Conservation (phyloP, 768 basidiomycete genomes). For the Leccinum fibrillosum region DNA sequence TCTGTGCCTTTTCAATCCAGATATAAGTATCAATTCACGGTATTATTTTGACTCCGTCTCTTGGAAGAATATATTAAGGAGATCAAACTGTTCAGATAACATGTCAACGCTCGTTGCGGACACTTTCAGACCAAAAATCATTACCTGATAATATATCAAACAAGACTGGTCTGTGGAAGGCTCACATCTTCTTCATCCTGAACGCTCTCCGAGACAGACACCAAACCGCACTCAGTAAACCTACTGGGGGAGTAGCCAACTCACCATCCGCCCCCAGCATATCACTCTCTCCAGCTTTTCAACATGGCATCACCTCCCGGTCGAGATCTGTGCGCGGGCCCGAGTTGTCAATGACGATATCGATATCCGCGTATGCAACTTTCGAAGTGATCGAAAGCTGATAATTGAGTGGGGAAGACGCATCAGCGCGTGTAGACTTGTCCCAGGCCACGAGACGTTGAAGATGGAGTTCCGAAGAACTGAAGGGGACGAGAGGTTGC, state of each 20-base stretch:
- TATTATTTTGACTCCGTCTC: too few species aligned
- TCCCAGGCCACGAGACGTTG: constrained; percentile 80
- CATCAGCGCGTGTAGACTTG: constrained; percentile 59
- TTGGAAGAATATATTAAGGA: too few species aligned
- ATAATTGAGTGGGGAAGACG: constrained; percentile 69
- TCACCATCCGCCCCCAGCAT: constrained; percentile 59
- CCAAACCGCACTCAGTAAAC: constrained; percentile 44
- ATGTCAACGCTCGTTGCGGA: too few species aligned
- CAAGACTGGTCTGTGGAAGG: neutral
- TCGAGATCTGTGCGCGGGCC: constrained; percentile 69
- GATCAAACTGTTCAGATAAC: too few species aligned
- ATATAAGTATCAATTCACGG: too few species aligned
- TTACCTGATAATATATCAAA: neutral
- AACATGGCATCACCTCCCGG: constrained; percentile 38
- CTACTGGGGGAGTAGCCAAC: constrained; percentile 60
- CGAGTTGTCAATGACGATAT: constrained; percentile 86
- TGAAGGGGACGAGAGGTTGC: constrained; percentile 26
- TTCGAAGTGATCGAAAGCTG: constrained; percentile 82
- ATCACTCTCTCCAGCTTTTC: constrained; percentile 41
- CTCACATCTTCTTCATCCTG: constrained; percentile 13
- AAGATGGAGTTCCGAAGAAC: constrained; percentile 81
- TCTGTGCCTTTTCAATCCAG: too few species aligned
- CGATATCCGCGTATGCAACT: constrained; percentile 60
- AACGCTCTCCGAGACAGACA: constrained; percentile 33
- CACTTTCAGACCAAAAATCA: too few species aligned